A percentile compares a stretch with the other conserved stretches of the same genome.
Conservation (phyloP, 1,284 basidiomycete species). For the Stygiomarasmius scandens region DNA sequence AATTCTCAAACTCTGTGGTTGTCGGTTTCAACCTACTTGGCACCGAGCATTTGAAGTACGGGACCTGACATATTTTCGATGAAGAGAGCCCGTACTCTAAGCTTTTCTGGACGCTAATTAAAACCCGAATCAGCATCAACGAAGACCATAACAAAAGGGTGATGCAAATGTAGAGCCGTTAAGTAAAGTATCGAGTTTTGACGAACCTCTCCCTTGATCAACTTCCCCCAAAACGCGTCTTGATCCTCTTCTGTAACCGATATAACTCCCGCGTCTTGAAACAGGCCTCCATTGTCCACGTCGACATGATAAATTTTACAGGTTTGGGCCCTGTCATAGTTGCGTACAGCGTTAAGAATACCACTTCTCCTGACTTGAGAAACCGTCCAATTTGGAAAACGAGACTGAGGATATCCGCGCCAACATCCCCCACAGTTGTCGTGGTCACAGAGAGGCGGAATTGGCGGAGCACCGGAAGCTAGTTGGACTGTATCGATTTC, state of each 20-base stretch:
- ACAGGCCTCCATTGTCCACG: conserved; percentile 35
- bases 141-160: too few relatives aligned
- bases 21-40: conserved; percentile 31
- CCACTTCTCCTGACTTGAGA: conserved; percentile 41
- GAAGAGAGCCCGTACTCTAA: conserved; percentile 43
- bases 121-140: too few relatives aligned
- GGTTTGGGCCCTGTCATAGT: conserved; percentile 24
- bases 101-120: conserved; percentile 30
- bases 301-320: conserved; percentile 40
- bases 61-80: conserved; percentile 45
- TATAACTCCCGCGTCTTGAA: conserved; percentile 28
- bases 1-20: neutral
- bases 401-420: conserved; percentile 48
- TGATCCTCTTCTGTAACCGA: conserved; percentile 20
- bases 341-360: conserved; percentile 33
- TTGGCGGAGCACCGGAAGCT: conserved; percentile 34
- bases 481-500: conserved; percentile 36
- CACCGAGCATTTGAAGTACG: conserved; percentile 48
- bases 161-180: neutral
- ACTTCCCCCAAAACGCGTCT: conserved; percentile 35
- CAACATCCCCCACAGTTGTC: conserved; percentile 36
- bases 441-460: conserved; percentile 42
- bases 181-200: conserved; percentile 1
- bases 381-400: conserved; percentile 55
- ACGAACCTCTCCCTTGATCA: conserved; percentile 34